Percentiles rank a stretch among this genome's conserved stretches.
These are phyloP conservation scores for Naematelia encephala DNA, from an alignment of 768 basidiomycete genomes.

Conservation along the genomic window DNA sequence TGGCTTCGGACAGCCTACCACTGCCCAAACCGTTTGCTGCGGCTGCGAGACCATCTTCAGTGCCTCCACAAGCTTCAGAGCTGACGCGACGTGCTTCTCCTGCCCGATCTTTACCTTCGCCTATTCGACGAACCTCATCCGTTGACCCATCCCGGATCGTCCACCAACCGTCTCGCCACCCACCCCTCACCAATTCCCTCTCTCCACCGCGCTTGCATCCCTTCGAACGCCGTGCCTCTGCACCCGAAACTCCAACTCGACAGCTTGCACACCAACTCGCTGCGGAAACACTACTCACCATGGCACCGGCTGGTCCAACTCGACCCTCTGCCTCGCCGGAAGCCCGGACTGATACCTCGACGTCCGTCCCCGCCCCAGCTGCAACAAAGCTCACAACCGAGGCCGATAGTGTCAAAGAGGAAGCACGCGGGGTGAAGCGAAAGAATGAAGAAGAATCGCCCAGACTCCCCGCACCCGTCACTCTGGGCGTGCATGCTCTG, in stretches of 20 bases:
- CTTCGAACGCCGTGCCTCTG: slow-evolving; percentile 15
- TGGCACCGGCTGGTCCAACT: slow-evolving; percentile 33
- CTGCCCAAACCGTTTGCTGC: slow-evolving; percentile 7
- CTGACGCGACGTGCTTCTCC: slow-evolving; percentile 17
- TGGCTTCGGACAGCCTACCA: slow-evolving; percentile 10
- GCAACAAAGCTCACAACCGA: neutral
- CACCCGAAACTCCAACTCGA: slow-evolving; percentile 14
- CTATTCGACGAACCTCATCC: slow-evolving; percentile 4
- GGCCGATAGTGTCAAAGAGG: slow-evolving; percentile 23
- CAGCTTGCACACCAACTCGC: slow-evolving; percentile 49
- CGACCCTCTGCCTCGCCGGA: slow-evolving; percentile 12
- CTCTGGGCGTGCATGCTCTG: slow-evolving; percentile 13
- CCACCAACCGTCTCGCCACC: neutral
- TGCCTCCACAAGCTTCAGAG: slow-evolving; percentile 5
- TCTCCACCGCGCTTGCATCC: slow-evolving; percentile 11
- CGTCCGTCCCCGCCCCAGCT: slow-evolving; percentile 13
- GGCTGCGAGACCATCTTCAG: slow-evolving; percentile 2
- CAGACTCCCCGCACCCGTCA: slow-evolving; percentile 20
- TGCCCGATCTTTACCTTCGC: slow-evolving; percentile 13
- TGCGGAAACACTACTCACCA: slow-evolving; percentile 47
- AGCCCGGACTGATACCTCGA: slow-evolving; percentile 4
- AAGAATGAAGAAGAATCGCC: slow-evolving; percentile 35
- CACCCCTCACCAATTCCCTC: neutral
- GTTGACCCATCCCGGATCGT: neutral
- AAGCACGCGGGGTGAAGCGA: slow-evolving; percentile 39